phyloP scores from a whole-genome alignment of 2,329 filamentous ascomycete genomes.

The Colletotrichum siamense region DNA sequence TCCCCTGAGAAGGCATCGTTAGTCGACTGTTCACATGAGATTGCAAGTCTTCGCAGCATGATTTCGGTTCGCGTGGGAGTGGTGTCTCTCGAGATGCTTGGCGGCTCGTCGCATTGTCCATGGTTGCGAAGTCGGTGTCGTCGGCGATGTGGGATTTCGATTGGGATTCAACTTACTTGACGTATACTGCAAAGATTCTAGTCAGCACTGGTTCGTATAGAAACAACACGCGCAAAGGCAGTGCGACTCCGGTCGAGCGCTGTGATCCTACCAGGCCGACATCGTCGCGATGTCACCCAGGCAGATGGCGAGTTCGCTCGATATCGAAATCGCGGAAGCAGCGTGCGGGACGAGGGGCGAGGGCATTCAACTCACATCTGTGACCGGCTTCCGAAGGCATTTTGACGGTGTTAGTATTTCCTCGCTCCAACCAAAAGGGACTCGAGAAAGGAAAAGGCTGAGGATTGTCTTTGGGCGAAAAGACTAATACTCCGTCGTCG shows the following conservation, averaged over 20 bases:
- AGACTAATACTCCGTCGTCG: conserved; percentile 28
- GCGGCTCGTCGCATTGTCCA: background rate
- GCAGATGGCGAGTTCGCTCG: background rate
- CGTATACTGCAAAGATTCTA: conserved; percentile 68
- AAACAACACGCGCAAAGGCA: background rate
- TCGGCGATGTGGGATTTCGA: conserved; percentile 10
- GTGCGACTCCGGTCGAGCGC: background rate
- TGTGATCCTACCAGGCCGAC: background rate
- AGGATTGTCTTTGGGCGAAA: conserved; percentile 43
- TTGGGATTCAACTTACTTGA: conserved; percentile 73
- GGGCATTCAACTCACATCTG: conserved; percentile 73
- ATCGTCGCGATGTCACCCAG: background rate
- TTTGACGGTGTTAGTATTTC: conserved; percentile 61
- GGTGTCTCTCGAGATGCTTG: background rate
- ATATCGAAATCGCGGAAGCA: background rate
- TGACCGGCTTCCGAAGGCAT: conserved; percentile 90
- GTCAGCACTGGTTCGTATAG: conserved; percentile 40
- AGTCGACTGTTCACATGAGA: background rate
- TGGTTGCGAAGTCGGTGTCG: background rate
- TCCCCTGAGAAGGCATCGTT: conserved; percentile 64
- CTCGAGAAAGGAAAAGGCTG: conserved; percentile 42
- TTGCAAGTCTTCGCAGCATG: background rate
- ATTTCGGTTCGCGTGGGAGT: background rate
- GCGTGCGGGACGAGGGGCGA: background rate
- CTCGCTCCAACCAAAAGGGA: conserved; percentile 52